phyloP scores from a whole-genome alignment of 2,329 filamentous ascomycete species.

The Trematosphaeria pertusa region DNA sequence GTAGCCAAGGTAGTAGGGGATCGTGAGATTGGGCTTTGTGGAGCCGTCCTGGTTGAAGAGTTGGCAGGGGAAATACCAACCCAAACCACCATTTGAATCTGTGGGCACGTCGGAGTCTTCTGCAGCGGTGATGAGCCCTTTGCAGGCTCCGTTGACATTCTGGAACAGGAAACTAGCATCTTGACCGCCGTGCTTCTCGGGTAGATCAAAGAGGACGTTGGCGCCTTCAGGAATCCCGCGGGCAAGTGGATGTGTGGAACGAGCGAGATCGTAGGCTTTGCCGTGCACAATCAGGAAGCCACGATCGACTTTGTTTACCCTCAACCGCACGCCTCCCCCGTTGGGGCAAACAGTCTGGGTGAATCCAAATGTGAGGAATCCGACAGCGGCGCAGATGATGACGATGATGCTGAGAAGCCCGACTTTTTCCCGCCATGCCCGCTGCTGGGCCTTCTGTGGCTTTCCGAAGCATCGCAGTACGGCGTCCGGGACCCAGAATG shows the following conservation, averaged over 20 bases:
- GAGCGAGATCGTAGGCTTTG: constrained; percentile 81
- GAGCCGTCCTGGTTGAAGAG: constrained; percentile 95
- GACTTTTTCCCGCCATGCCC: constrained; percentile 98
- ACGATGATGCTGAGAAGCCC: constrained; percentile 94
- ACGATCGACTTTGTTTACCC: constrained; percentile 78
- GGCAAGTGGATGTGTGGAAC: constrained; percentile 79
- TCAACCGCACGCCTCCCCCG: constrained; percentile 71
- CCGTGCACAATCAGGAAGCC: constrained; percentile 98
- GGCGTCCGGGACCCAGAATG: constrained; percentile 92
- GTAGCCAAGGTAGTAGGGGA: constrained; percentile 81
- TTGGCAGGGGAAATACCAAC: constrained; percentile 96
- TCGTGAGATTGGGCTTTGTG: constrained; percentile 74
- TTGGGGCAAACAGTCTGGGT: constrained; percentile 83
- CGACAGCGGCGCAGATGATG: constrained; percentile 84
- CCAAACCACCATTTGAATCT: constrained; percentile 72
- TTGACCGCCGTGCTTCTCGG: constrained; percentile 80
- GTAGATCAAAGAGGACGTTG: constrained; percentile 88
- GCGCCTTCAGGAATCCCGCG: constrained; percentile 74
- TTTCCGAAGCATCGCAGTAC: constrained; percentile 86
- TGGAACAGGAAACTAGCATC: constrained; percentile 98
- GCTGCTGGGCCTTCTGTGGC: constrained; percentile 81
- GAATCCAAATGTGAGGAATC: constrained; percentile 96
- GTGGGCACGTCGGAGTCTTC: constrained; percentile 79
- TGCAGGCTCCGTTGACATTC: constrained; percentile 97
- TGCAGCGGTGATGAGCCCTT: constrained; percentile 80